Evolutionary conservation across 2,329 filamentous ascomycete genomes (phyloP).

Genomic region (Blumeriella jaapii): DNA sequence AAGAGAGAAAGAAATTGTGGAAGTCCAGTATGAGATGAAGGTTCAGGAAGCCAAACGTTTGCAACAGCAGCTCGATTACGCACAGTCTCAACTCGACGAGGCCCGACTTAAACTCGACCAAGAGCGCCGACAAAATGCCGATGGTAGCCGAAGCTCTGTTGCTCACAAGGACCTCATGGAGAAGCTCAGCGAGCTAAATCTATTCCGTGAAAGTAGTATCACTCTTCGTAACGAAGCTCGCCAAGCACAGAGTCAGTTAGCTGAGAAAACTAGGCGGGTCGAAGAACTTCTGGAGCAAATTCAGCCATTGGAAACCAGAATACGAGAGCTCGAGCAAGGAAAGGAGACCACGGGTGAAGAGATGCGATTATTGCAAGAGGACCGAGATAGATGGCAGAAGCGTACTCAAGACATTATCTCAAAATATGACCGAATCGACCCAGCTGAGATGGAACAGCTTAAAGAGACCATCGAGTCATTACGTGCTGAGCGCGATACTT

Average conservation of each 20-base stretch:
- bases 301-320: conserved; percentile 68
- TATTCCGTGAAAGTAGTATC: conserved; percentile 89
- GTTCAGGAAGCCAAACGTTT: conserved; percentile 78
- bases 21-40: conserved; percentile 90
- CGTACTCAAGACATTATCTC: conserved; percentile 90
- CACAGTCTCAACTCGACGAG: conserved; percentile 80
- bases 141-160: conserved; percentile 60
- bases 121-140: conserved; percentile 66
- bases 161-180: conserved; percentile 87
- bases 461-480: conserved; percentile 63
- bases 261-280: conserved; percentile 63
- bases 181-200: conserved; percentile 88
- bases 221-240: conserved; percentile 80
- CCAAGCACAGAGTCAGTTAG: conserved; percentile 63
- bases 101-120: conserved; percentile 80
- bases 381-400: conserved; percentile 92
- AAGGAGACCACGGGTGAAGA: conserved; percentile 59
- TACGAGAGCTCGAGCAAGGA: conserved; percentile 73
- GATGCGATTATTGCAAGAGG: conserved; percentile 76
- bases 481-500: conserved; percentile 50
- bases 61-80: conserved; percentile 81
- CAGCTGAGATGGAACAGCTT: conserved; percentile 80
- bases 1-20: conserved; percentile 93
- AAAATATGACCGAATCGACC: conserved; percentile 92
- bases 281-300: conserved; percentile 65